Base-by-base conservation (phyloP, 495 filamentous ascomycete species). In the Xylaria sp. region DNA sequence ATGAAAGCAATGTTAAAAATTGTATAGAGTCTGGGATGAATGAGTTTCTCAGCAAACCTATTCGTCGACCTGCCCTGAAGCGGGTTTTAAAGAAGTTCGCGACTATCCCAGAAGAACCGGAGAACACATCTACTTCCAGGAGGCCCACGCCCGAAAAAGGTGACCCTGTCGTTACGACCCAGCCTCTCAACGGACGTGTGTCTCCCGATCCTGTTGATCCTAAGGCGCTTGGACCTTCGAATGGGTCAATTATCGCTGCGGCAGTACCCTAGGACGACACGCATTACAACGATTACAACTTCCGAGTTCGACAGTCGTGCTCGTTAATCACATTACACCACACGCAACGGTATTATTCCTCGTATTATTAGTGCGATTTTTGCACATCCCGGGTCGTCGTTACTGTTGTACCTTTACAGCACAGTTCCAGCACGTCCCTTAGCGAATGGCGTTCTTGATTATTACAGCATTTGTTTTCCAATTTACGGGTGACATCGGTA, bases 1-100 rank as follows among this genome's bases (percentile, higher is more conserved):
- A 97, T 75, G 94, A 96, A 75, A 91, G 88, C 80, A 97, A 97
- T 75, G 90, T 96, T 69, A 92, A 91, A 77, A 91, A 94, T 71
- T 96, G 92, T 74, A 90, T 92, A 83, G 89, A 92, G 66, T 90
- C 87, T 1, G 90, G 90, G 17, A 93, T 92, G 90, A 87, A 93
- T 70, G 89, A 89, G 80, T 93, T 92, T 72, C 81, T 87, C 19
- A 85, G 83, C 67, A 98, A 98, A 83, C 95, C 95, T 1, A 97
- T 98, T 69, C 85, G 92, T 55, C 84, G 94, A 31, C 93, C 92
- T 6, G 91, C 91, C 26, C 83, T 98, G 58, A 97, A 96, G 79
- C 89, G 93, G 71, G 94, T 98, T 2, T 83, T 98, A 0, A 92
- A 89, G 78, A 86, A 86, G 67, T 89, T 88, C 70, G 85, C 86